These are phyloP conservation scores for Drosera capensis DNA, from an alignment of 148 eudicot species.

Conservation along the genomic window DNA sequence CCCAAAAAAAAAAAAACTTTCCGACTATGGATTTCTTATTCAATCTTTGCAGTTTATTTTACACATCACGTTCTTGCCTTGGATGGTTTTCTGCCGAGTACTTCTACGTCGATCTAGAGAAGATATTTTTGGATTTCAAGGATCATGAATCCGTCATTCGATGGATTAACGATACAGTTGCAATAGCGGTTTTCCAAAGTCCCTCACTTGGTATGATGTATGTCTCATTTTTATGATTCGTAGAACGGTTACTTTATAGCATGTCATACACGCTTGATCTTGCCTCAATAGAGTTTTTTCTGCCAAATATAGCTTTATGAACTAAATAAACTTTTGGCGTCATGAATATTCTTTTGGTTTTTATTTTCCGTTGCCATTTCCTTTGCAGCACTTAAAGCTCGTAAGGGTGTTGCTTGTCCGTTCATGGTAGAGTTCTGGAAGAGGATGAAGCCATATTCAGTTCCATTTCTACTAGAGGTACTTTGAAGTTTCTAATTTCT, in stretches of 20 bases:
- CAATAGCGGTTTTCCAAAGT: constrained; percentile 70
- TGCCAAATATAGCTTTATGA: not conserved
- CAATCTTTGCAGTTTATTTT: constrained; percentile 38
- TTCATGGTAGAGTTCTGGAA: constrained; percentile 45
- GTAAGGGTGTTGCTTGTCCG: constrained; percentile 25
- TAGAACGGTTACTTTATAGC: not conserved
- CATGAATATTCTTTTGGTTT: not conserved
- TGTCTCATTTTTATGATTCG: not conserved
- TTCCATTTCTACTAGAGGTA: constrained; percentile 60
- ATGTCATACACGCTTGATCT: not conserved
- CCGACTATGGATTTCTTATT: too few relatives aligned
- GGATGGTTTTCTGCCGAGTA: constrained; percentile 64
- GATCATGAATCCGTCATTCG: constrained; percentile 55
- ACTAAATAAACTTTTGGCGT: not conserved
- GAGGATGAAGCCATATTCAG: constrained; percentile 43
- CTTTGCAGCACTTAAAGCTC: constrained; percentile 70
- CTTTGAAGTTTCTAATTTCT: not conserved
- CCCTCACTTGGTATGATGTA: constrained; percentile 55
- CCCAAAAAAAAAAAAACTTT: too few relatives aligned
- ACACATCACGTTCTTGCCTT: constrained; percentile 76
- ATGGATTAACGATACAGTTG: constrained; percentile 80
- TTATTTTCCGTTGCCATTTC: not conserved
- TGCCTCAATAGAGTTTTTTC: too few relatives aligned
- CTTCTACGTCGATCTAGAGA: constrained; percentile 60
- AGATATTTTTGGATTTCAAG: constrained; percentile 40